Percentiles rank a stretch among this genome's conserved stretches.
These are phyloP conservation scores for Rubroboletus pulcherrimus DNA, from an alignment of 768 basidiomycete genomes.

Conservation along the genomic window DNA sequence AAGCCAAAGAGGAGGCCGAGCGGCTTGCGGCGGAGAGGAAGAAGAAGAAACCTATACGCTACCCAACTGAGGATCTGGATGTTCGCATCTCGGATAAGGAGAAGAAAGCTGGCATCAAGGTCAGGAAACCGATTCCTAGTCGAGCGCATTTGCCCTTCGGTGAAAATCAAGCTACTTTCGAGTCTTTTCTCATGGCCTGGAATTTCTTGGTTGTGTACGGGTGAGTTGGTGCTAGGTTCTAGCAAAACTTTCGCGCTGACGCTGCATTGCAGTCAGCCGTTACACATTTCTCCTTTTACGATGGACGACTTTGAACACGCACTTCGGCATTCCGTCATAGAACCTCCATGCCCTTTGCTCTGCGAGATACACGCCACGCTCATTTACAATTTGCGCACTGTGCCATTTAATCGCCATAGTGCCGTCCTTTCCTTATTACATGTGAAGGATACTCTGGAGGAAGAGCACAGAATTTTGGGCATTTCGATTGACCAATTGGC, in stretches of 20 bases:
- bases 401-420: constrained; percentile 70
- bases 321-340: constrained; percentile 66
- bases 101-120: constrained; percentile 70
- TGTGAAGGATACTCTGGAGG: constrained; percentile 37
- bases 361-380: constrained; percentile 87
- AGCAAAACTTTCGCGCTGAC: not conserved
- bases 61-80: constrained; percentile 91
- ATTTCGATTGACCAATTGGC: constrained; percentile 61
- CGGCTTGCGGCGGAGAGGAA: constrained; percentile 73
- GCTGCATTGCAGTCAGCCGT: constrained; percentile 59
- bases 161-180: constrained; percentile 61
- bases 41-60: constrained; percentile 87
- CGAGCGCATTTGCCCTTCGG: constrained; percentile 65
- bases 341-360: constrained; percentile 72
- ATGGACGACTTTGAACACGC: constrained; percentile 92
- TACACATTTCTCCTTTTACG: constrained; percentile 83
- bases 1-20: constrained; percentile 68
- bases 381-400: constrained; percentile 85
- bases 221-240: constrained; percentile 43
- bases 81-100: constrained; percentile 77
- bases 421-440: constrained; percentile 64
- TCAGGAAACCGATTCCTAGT: constrained; percentile 65
- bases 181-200: constrained; percentile 88
- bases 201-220: constrained; percentile 93
- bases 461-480: constrained; percentile 47